phyloP scores from a whole-genome alignment of 2,329 filamentous ascomycete genomes.

The Fusarium sp. region DNA sequence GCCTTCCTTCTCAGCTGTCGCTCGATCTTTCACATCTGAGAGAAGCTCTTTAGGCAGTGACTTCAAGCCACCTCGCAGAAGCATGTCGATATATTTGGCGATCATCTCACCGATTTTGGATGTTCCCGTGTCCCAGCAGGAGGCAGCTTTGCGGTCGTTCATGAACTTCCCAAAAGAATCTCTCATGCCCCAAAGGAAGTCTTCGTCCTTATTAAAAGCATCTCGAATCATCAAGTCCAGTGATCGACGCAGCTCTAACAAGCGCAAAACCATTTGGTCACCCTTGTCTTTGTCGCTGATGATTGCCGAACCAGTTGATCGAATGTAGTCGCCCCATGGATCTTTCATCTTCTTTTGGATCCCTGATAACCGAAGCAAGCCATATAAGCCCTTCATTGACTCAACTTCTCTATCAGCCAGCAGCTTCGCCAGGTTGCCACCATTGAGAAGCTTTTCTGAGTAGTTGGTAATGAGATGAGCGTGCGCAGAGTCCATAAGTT shows the following conservation, averaged over 20 bases:
- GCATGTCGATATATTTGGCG: conserved; percentile 92
- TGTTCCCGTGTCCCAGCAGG: conserved; percentile 81
- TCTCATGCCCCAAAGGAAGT: conserved; percentile 79
- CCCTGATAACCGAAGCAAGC: conserved; percentile 75
- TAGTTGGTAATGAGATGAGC: conserved; percentile 75
- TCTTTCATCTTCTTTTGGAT: conserved; percentile 75
- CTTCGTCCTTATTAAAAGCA: conserved; percentile 80
- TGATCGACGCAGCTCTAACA: conserved; percentile 82
- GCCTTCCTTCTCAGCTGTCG: conserved; percentile 67
- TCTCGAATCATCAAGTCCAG: conserved; percentile 80
- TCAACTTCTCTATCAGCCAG: conserved; percentile 74
- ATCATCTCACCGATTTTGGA: conserved; percentile 99
- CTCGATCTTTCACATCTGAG: conserved; percentile 67
- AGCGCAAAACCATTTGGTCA: conserved; percentile 84
- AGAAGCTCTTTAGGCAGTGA: conserved; percentile 76
- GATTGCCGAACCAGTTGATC: conserved; percentile 76
- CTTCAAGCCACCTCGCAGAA: conserved; percentile 88
- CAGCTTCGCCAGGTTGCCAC: conserved; percentile 74
- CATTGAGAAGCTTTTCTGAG: conserved; percentile 71
- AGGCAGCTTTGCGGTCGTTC: conserved; percentile 81
- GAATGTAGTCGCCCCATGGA: conserved; percentile 84
- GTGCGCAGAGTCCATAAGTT: conserved; percentile 78
- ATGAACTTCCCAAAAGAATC: conserved; percentile 91
- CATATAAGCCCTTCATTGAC: conserved; percentile 80
- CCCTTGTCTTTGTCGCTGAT: conserved; percentile 82